Base-by-base conservation (phyloP, 176 grass and related monocot species). In the Oryza meridionalis region DNA sequence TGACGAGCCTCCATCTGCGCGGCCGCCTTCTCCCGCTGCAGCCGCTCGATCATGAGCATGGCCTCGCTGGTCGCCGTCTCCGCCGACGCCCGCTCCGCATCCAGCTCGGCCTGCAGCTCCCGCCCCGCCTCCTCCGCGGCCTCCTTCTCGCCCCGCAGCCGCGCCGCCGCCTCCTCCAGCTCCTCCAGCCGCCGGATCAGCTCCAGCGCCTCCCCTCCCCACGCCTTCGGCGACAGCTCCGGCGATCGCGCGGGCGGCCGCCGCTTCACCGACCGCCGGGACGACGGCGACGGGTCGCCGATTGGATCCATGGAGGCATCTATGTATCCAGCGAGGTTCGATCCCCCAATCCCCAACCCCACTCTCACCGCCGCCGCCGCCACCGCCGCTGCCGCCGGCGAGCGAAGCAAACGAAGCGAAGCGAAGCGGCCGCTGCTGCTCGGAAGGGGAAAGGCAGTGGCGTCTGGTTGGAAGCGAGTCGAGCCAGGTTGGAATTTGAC, bases 1-100 rank as follows among this genome's bases (percentile, higher is more conserved):
- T 97, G 94, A 13, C 90, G 94, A 0, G 88, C 90, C 88, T 97
- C 94, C 90, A 97, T 88, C 81, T 87, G 90, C n/a, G 92, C 90
- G 17, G 90, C 61, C 26, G 94, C 94, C 79, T 97, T 97, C 84
- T 97, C 94, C 11, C 90, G 83, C 80, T 97, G 92, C 73, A 97
- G 86, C 13, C 92, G 92, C 77, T 88, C 76, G 75, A 97, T 97
- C 94, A 97, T 97, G 69, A 91, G 88, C 92, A 97, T 92, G 9
- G 94, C 89, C 84, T 94, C 94, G 72, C 75, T 97, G 50, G 92
- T 51, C 0, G 92, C 94, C 10, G 94, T 90, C 58, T 91, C 85
- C 5, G 94, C 83, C 2, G 94, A 87, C 2, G 85, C 87, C 43
- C 88, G 90, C 88, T 92, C 92, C 8, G 91, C 90, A 67, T 94